Base-by-base conservation (phyloP, 1,139 yeast species). In the Pichia inconspicua region DNA sequence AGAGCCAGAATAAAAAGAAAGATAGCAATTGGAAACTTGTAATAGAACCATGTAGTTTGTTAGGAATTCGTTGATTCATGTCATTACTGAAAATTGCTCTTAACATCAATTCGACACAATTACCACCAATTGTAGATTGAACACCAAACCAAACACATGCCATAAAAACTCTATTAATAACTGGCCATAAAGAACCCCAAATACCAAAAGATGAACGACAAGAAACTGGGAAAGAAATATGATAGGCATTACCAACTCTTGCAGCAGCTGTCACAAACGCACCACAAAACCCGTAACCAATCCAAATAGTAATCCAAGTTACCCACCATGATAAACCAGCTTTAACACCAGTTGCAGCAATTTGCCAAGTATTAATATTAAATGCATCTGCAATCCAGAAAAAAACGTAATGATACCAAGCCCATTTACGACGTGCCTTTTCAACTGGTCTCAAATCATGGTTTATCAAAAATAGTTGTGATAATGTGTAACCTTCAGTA, bases 371-470 rank as follows among this genome's bases (percentile, higher is more conserved):
- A 62, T 84, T 86, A 58, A 88, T 81, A 64, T 87, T 87, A 68
- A 87, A 84, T 30, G 94, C 79, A 62, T 86, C 95, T 1, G 95
- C 88, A 49, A 86, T 66, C 95, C 96, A 87, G 59, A 85, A 85
- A 52, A 77, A 80, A 12, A 82, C 80, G 61, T 70, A 87, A 60
- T 85, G 84, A 65, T 72, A 81, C 92, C 94, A 84, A 31, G 78
- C 70, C 95, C 95, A 87, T 25, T 75, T 73, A 61, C 95, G 72
- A 61, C 87, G 71, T 15, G 69, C 74, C 25, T 68, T 72, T 58
- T 83, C 86, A 2, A 87, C 90, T 0, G 95, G 95, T 55, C 77
- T 75, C 59, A 87, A 72, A 67, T 87, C 96, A 54, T 74, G 71
- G 65, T 86, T 86, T 59, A 74, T 80, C 46, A 87, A 70, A 57